Evolutionary conservation across 106 monocot genomes (phyloP).

Genomic region (Cymbidium sinense): DNA sequence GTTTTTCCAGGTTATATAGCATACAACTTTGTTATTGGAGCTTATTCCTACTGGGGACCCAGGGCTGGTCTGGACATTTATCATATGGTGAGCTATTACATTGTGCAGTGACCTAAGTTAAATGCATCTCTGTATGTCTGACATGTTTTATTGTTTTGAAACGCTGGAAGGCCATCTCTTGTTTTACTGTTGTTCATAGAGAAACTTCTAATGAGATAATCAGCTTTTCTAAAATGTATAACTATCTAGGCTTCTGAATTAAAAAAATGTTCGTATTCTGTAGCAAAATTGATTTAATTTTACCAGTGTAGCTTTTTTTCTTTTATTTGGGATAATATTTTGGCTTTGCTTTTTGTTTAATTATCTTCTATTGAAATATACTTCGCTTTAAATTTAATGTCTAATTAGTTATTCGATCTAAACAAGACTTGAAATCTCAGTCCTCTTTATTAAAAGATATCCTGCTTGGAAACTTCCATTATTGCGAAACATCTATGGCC

Average conservation of each 20-base stretch:
- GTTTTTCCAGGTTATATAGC: conserved; percentile 74
- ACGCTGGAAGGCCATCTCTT: neutral
- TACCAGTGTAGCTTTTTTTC: neutral
- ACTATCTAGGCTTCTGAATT: neutral
- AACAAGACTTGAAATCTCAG: neutral
- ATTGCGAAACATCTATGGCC: neutral
- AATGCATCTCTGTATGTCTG: neutral
- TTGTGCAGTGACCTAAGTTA: neutral
- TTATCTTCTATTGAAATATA: no score
- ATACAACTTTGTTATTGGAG: conserved; percentile 97
- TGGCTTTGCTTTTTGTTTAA: no score
- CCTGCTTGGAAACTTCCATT: neutral
- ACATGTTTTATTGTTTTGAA: neutral
- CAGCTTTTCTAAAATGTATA: no score
- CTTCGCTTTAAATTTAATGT: neutral
- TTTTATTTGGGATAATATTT: neutral
- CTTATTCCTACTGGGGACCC: conserved; percentile 99
- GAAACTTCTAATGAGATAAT: neutral
- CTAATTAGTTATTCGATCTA: neutral
- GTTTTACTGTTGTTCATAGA: neutral
- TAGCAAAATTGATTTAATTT: neutral
- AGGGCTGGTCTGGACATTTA: conserved; percentile 89
- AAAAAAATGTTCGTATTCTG: neutral
- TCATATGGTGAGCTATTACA: conserved; percentile 62
- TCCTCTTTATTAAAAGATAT: neutral